Evolutionary conservation across 164 flowering plant species (phyloP).

Genomic region (Tetracentron sinense): DNA sequence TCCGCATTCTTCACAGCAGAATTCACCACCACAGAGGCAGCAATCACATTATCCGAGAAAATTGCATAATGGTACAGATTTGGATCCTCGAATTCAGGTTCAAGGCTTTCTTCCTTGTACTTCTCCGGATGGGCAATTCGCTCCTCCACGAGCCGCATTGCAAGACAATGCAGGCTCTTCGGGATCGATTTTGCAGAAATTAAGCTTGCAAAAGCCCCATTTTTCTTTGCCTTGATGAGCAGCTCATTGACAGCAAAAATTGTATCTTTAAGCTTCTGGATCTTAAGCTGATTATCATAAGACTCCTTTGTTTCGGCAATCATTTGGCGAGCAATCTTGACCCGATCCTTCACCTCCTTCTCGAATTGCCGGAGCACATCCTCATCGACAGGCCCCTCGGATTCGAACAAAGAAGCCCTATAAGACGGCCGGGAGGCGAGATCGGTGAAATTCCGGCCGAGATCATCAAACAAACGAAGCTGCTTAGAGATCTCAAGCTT

Average conservation of each 20-base stretch:
- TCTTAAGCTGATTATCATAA: slow-evolving; percentile 90
- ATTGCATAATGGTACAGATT: slow-evolving; percentile 78
- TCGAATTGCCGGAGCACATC: slow-evolving; percentile 44
- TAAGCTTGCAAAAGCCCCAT: slow-evolving; percentile 65
- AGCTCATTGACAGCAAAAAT: slow-evolving; percentile 85
- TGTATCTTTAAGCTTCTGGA: slow-evolving; percentile 90
- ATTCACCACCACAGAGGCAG: slow-evolving; percentile 88
- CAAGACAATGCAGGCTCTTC: slow-evolving; percentile 87
- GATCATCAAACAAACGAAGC: slow-evolving; percentile 17
- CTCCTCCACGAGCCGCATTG: slow-evolving; percentile 85
- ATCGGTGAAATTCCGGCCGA: slow-evolving; percentile 18
- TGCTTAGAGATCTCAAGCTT: slow-evolving; percentile 30
- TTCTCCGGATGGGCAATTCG: slow-evolving; percentile 74
- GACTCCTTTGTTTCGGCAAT: slow-evolving; percentile 79
- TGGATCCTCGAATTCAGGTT: slow-evolving; percentile 73
- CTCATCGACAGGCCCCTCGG: slow-evolving; percentile 10
- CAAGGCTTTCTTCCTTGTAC: slow-evolving; percentile 47
- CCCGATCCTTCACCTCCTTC: slow-evolving; percentile 86
- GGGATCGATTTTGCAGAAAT: slow-evolving; percentile 83
- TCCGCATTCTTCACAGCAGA: slow-evolving; percentile 75
- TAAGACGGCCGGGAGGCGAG: slow-evolving; percentile 14
- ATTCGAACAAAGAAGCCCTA: background rate
- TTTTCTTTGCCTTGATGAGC: slow-evolving; percentile 81
- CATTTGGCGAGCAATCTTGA: slow-evolving; percentile 61
- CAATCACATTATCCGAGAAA: slow-evolving; percentile 88